Evolutionary conservation across 306 rosid genomes (phyloP), one percentile per base, ranked within the genome.

Genomic region (Vachellia pachyceras): DNA sequence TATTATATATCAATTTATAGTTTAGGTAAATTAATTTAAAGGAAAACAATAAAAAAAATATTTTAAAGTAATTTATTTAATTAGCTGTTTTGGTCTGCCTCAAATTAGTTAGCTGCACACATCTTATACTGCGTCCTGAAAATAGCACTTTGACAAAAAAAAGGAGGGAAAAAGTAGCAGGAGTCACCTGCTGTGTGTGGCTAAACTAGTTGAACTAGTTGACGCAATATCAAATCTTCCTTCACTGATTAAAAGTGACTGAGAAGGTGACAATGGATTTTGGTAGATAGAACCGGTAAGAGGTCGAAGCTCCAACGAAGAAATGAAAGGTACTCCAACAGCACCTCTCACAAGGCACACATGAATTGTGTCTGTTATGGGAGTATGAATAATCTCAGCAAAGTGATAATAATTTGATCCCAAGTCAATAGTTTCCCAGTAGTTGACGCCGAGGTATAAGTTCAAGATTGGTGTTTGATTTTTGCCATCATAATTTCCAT

Each of bases 401-500:
- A 40, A 1, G 33, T 0, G 33, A 0, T 3, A 0, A 45, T 29
- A 17, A 0, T 23, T 0, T 18, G 4, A 10, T 1, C 1, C 1
- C 10, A 15, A 0, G 23, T 3, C 0, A 58, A 90, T 77, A 2
- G 0, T 58, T 22, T 15, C 1, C 91, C 91, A 90, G 2, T 35
- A 39, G 42, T 86, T 84, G 23, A 75, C 57, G 1, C 94, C 94
- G 15, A 88, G 76, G 57, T 84, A 76, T 3, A 83, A 71, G 41
- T 86, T 88, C 7, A 90, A 90, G 1, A 1, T 3, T 0, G 91
- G 88, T 2, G 57, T 1, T 17, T 63, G n/a, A 46, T 61, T 22
- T 78, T 86, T 68, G 55, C 68, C 61, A 40, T 90, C 88, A 14
- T 88, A 90, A 11, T 84, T 85, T 1, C 88, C 88, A 10, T 90